A percentile compares a stretch with the other conserved stretches of the same genome.
Evolutionary conservation across 2,329 filamentous ascomycete species (phyloP).

Genomic region (Juglanconis sp.): DNA sequence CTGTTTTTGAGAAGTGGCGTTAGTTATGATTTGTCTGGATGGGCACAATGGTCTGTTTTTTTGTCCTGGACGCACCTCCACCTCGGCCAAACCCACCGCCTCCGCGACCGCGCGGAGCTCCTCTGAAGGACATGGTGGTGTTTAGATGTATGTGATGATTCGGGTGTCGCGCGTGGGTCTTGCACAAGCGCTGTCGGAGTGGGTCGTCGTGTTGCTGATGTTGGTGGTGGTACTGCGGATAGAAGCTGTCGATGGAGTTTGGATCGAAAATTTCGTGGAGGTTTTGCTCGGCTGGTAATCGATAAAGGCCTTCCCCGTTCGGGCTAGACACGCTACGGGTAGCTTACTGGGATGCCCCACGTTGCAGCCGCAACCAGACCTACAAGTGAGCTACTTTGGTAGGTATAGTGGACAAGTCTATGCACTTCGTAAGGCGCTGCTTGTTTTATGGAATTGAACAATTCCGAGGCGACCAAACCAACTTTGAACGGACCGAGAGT

Average conservation of each 20-base stretch:
- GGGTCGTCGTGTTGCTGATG: slow-evolving; percentile 5
- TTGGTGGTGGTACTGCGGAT: slow-evolving; percentile 1
- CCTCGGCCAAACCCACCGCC: slow-evolving; percentile 49
- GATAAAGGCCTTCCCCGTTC: slow-evolving; percentile 7
- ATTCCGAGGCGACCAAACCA: too few relatives aligned
- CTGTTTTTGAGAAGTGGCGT: slow-evolving; percentile 31
- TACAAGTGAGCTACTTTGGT: background rate
- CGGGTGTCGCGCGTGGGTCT: background rate
- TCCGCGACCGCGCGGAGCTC: slow-evolving; percentile 43
- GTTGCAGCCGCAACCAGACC: background rate
- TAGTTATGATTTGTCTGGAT: background rate
- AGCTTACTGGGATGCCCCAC: slow-evolving; percentile 11
- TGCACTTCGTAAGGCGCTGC: background rate
- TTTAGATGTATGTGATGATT: slow-evolving; percentile 29
- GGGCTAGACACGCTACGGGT: background rate
- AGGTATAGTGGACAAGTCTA: background rate
- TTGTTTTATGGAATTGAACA: too few relatives aligned
- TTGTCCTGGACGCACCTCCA: slow-evolving; percentile 34
- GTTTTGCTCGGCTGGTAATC: slow-evolving; percentile 17
- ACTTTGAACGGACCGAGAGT: too few relatives aligned
- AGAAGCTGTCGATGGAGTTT: slow-evolving; percentile 8
- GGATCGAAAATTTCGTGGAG: slow-evolving; percentile 19
- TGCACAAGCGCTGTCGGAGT: background rate
- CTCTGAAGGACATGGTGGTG: slow-evolving; percentile 59
- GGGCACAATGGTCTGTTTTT: background rate